phyloP scores from a whole-genome alignment of 768 basidiomycete species.

The Mycena haematopus region DNA sequence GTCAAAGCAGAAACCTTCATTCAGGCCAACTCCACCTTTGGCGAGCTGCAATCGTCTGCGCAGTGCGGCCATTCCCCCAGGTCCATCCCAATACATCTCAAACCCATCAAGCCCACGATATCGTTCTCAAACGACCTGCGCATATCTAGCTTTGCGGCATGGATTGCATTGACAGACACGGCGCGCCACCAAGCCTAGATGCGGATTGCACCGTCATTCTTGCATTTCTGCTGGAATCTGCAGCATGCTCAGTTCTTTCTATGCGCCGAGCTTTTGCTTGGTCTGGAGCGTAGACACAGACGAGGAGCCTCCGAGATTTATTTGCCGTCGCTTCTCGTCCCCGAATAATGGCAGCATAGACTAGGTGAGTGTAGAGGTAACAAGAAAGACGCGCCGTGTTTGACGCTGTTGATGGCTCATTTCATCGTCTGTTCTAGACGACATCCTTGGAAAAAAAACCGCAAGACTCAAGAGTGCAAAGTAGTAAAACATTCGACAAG shows the following conservation, averaged over 20 bases:
- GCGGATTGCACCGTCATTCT: constrained; percentile 61
- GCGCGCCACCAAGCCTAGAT: constrained; percentile 81
- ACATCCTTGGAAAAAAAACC: too few species aligned
- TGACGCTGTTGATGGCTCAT: too few species aligned
- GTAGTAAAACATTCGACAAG: too few species aligned
- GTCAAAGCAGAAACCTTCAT: not conserved
- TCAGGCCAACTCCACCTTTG: constrained; percentile 37
- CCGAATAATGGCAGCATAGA: constrained; percentile 55
- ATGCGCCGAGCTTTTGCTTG: constrained; percentile 66
- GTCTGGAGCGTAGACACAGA: constrained; percentile 57
- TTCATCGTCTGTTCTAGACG: too few species aligned
- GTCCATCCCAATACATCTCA: constrained; percentile 67
- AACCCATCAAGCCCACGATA: constrained; percentile 56
- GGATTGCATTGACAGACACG: constrained; percentile 45
- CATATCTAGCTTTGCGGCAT: constrained; percentile 51
- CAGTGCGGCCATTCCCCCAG: constrained; percentile 57
- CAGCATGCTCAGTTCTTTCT: constrained; percentile 62
- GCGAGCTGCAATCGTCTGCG: constrained; percentile 41
- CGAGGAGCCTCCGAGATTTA: constrained; percentile 77
- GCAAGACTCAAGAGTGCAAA: too few species aligned
- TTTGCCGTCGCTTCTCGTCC: constrained; percentile 62
- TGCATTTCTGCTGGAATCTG: constrained; percentile 42
- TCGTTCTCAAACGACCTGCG: constrained; percentile 57
- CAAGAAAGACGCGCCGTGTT: too few species aligned
- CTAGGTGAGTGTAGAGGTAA: too few species aligned